Percentiles rank a stretch among this genome's conserved stretches.
Conservation (phyloP, 805 yeast genomes). For the Suhomyces sp. region DNA sequence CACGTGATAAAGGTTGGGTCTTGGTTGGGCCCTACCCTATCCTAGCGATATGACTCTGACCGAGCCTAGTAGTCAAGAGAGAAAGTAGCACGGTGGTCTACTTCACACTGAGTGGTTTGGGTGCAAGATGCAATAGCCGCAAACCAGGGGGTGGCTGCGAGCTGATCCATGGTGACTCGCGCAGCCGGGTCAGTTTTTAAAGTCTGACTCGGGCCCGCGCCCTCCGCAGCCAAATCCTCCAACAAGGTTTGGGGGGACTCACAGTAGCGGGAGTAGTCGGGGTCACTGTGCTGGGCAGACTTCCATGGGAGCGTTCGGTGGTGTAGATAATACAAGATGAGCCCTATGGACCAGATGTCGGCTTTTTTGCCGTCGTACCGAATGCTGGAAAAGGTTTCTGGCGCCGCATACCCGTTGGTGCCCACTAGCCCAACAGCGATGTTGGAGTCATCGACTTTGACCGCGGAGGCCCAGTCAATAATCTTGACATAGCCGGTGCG, state of each 20-base stretch:
- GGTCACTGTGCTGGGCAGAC: slow-evolving; percentile 25
- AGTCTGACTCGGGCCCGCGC: slow-evolving; percentile 6
- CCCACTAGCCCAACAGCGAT: slow-evolving; percentile 47
- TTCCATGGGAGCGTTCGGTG: slow-evolving; percentile 47
- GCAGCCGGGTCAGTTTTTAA: slow-evolving; percentile 7
- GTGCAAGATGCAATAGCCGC: slow-evolving; percentile 1
- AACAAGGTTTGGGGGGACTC: neutral
- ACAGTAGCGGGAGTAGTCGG: neutral
- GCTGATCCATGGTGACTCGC: slow-evolving; percentile 7
- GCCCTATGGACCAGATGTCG: slow-evolving; percentile 53
- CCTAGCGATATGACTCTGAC: no score
- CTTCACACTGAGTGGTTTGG: neutral
- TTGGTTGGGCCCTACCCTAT: no score
- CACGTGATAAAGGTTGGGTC: neutral
- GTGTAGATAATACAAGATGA: slow-evolving; percentile 34
- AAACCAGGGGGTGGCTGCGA: slow-evolving; percentile 11
- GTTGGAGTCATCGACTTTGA: slow-evolving; percentile 8
- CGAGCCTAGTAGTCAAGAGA: neutral
- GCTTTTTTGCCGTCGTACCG: slow-evolving; percentile 39
- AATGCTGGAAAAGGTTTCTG: slow-evolving; percentile 40
- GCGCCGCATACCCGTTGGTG: slow-evolving; percentile 44
- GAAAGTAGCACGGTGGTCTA: neutral
- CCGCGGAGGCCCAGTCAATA: slow-evolving; percentile 43
- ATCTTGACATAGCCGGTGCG: slow-evolving; percentile 33
- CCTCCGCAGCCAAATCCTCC: neutral